Percentiles rank a stretch among this genome's conserved stretches.
Evolutionary conservation across 2,329 filamentous ascomycete genomes (phyloP).

Genomic region (Monilinia laxa): DNA sequence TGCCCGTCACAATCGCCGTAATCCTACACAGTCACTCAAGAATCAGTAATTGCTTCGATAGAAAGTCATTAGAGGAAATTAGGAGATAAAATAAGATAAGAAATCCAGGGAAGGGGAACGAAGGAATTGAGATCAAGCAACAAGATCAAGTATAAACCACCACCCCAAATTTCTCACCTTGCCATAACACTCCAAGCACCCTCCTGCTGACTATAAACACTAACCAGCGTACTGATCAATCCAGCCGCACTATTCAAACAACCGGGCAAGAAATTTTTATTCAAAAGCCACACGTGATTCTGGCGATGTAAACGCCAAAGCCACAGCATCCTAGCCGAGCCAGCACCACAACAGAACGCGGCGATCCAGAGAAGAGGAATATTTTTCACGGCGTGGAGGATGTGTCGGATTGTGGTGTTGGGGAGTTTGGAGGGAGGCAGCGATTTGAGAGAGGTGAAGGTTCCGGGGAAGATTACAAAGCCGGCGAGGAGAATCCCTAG

Average conservation of each 20-base stretch:
- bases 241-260: slow-evolving; percentile 36
- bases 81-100: not conserved
- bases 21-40: slow-evolving; percentile 12
- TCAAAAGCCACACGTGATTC: slow-evolving; percentile 38
- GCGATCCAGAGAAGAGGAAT: slow-evolving; percentile 34
- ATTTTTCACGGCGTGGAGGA: slow-evolving; percentile 32
- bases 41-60: not conserved
- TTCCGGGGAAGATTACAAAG: slow-evolving; percentile 38
- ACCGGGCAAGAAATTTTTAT: slow-evolving; percentile 37
- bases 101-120: not conserved
- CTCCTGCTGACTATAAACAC: slow-evolving; percentile 33
- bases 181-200: slow-evolving; percentile 36
- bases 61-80: not conserved
- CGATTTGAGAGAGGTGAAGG: slow-evolving; percentile 32
- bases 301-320: slow-evolving; percentile 30
- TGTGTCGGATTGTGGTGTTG: slow-evolving; percentile 23
- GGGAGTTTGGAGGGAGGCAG: slow-evolving; percentile 16
- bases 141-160: too few relatives aligned
- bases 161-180: not conserved
- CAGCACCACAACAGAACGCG: slow-evolving; percentile 31
- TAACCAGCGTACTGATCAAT: slow-evolving; percentile 35
- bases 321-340: slow-evolving; percentile 34
- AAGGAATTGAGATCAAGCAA: not conserved
- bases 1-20: slow-evolving; percentile 34
- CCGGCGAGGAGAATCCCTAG: slow-evolving; percentile 35